Evolutionary conservation across 2,329 filamentous ascomycete species (phyloP), one percentile per base, ranked within the genome.

Genomic region (Arthrocladium fulminans): DNA sequence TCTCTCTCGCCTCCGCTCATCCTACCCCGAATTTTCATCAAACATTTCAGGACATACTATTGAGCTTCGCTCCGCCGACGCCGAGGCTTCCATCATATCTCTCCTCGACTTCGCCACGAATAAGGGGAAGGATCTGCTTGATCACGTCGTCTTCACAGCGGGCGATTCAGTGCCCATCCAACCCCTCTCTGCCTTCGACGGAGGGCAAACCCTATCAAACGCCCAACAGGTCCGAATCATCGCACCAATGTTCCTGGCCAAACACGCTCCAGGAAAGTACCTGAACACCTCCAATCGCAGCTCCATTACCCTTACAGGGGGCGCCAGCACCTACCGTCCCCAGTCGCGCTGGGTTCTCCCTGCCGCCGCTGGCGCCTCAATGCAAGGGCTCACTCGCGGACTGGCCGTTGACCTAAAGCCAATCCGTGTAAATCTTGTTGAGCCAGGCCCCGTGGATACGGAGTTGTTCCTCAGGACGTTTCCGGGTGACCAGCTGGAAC

Each of bases 121-220:
- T 15, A 23, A 43, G 19, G 51, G 48, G 13, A 52, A 49, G 12
- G n/a, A 32, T 23, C 64, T 63, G 22, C 55, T 78, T 20, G 69
- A 79, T 51, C 75, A 78, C 53, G 65, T 77, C 9, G 62, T 76
- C 46, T 69, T 65, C 60, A 76, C 74, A 0, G 74, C 75, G 0
- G 75, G 71, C 19, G 71, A 75, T 46, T 19, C 48, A 2, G 43
- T 32, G 1, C 9, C 54, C 2, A 45, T 43, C 0, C 59, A 57
- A 2, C 49, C 49, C 3, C 41, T 72, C 3, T 20, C 48, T 0
- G 60, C 67, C 1, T 40, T 64, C 1, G 65, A 60, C 0, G 24
- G 24, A 10, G 23, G 56, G 0, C 54, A 61, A 0, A 48, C 25
- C 1, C 50, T 66, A 6, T 19, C 61, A 10, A 41, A 47, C 0